These are phyloP conservation scores for Dactylellina cionopaga DNA, from an alignment of 2,329 filamentous ascomycete species.

Conservation along the genomic window DNA sequence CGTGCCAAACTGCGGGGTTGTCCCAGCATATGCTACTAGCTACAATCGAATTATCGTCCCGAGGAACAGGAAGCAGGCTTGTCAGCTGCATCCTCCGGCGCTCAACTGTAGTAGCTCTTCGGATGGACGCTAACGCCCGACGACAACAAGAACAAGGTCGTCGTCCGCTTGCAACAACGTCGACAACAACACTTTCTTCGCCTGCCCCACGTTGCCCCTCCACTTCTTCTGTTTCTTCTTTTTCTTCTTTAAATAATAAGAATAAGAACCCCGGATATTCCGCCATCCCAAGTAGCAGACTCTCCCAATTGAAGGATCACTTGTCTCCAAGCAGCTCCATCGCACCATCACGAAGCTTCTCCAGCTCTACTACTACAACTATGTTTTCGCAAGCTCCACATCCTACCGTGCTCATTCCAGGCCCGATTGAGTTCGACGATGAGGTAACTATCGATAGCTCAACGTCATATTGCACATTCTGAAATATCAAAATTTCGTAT, in stretches of 20 bases:
- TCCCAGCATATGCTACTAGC: constrained; percentile 15
- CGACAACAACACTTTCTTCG: constrained; percentile 21
- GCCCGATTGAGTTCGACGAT: constrained; percentile 98
- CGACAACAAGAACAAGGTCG: too few species aligned
- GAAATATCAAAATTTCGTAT: not conserved
- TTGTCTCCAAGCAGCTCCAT: not conserved
- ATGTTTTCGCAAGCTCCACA: constrained; percentile 61
- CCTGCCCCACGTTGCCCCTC: constrained; percentile 21
- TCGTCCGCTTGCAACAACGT: not conserved
- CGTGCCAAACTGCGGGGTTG: not conserved
- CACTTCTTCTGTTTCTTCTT: not conserved
- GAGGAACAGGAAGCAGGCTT: constrained; percentile 21
- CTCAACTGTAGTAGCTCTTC: too few species aligned
- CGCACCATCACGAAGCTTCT: constrained; percentile 7
- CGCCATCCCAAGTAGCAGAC: constrained; percentile 29
- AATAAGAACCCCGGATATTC: constrained; percentile 1
- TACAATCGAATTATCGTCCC: constrained; percentile 13
- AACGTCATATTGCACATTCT: not conserved
- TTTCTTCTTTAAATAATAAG: not conserved
- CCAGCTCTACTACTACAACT: constrained; percentile 63
- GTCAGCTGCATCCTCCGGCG: constrained; percentile 17
- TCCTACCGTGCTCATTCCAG: constrained; percentile 88
- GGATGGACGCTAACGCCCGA: constrained; percentile 18
- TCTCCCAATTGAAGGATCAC: constrained; percentile 31
- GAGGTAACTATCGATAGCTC: constrained; percentile 58